Conservation (phyloP, 306 rosid genomes). For the Dalbergia cochinchinensis region DNA sequence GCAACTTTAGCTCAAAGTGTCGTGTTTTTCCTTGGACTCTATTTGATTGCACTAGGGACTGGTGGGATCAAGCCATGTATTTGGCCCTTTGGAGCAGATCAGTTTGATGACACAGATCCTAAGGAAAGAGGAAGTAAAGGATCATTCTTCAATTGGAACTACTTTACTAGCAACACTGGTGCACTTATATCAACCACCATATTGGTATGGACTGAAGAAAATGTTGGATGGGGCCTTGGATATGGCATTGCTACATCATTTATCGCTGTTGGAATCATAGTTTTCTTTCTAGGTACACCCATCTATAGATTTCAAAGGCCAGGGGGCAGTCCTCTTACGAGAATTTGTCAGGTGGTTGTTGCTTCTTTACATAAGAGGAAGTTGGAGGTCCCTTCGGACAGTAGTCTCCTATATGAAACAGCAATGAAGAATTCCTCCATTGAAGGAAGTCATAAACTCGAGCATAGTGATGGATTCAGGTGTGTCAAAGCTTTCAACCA, state of each 20-base stretch:
- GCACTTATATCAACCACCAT: constrained; percentile 79
- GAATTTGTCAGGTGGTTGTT: constrained; percentile 85
- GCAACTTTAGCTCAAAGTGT: constrained; percentile 71
- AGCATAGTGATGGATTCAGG: constrained; percentile 78
- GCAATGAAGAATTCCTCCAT: constrained; percentile 66
- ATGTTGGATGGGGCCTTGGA: constrained; percentile 94
- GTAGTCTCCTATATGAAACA: constrained; percentile 68
- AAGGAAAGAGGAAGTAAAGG: constrained; percentile 81
- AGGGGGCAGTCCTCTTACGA: constrained; percentile 82
- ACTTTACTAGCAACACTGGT: constrained; percentile 83
- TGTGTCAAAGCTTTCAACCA: constrained; percentile 37
- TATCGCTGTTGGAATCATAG: constrained; percentile 67
- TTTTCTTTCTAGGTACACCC: constrained; percentile 78
- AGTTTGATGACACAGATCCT: constrained; percentile 87
- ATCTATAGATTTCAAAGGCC: constrained; percentile 82
- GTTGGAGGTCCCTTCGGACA: constrained; percentile 67
- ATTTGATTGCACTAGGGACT: constrained; percentile 82
- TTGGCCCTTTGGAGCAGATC: constrained; percentile 91
- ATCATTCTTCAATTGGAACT: constrained; percentile 92
- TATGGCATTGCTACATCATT: constrained; percentile 84
- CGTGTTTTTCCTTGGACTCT: constrained; percentile 82
- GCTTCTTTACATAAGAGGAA: constrained; percentile 74
- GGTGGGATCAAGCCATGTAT: constrained; percentile 96
- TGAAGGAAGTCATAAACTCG: constrained; percentile 78
- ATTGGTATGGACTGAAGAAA: constrained; percentile 84